Evolutionary conservation across 805 yeast species (phyloP), one percentile per base, ranked within the genome.

Genomic region (Candida fluviatilis): DNA sequence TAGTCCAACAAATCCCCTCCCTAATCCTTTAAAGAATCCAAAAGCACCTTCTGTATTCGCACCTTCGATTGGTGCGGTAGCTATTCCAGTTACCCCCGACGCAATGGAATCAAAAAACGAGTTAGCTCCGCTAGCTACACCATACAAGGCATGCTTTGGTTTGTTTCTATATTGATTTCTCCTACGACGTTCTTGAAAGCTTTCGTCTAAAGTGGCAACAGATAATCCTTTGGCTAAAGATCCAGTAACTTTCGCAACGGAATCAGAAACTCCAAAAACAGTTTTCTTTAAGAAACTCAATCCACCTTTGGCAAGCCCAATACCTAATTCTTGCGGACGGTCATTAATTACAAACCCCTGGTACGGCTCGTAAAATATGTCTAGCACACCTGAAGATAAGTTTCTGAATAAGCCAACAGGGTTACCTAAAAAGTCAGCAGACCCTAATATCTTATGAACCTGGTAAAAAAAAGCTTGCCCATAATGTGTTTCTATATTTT

Each of bases 361-460:
- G 53, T 91, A 93, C 3, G 99, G 99, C 55, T 91, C 98, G 56
- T 93, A 93, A 58, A 93, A 93, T 14, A 93, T 84, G 59, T 93
- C 99, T 77, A 89, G 76, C 8, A 93, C 93, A 37, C 99, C 99
- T 0, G 97, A 88, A 40, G 95, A 82, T 40, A 93, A 69, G 49
- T 89, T 90, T 57, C 87, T 93, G 67, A 93, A 93, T 44, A 93
- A 66, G 1, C 99, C 99, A 19, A 95, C 98, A 0, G 99, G 99
- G 49, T 95, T 93, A 16, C 99, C 99, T 35, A 93, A 65, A 48
- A 93, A 78, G 61, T 95, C 99, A 0, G 98, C 99, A 14, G 96
- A 88, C 0, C 99, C 99, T 24, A 95, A 66, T 31, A 93, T 81
- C 58, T 88, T 89, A 62, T 93, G 95, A 24, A 93, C 68, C 60